Base-by-base conservation (phyloP, 2,329 filamentous ascomycete species). In the Aspergillus neotritici region DNA sequence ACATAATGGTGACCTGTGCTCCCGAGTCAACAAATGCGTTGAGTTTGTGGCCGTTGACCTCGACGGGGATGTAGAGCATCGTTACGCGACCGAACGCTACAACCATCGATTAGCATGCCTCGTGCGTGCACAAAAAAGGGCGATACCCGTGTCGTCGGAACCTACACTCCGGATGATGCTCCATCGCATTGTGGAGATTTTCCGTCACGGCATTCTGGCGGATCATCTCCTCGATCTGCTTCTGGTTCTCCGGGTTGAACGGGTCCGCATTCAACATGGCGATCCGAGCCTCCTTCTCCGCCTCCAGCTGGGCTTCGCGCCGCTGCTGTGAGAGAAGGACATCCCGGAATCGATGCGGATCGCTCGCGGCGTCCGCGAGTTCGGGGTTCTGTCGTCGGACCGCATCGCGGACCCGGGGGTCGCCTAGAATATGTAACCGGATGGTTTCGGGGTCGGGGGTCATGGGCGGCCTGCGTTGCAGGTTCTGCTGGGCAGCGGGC, bases 1-100 rank as follows among this genome's bases (percentile, higher is more conserved):
- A 97, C 93, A 98, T 98, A 72, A 98, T 96, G 40, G 93, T 98
- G 17, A 91, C 89, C 70, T 98, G 93, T 16, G 93, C 93, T 48
- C 93, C 93, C 2, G 93, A 97, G 66, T 98, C 93, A 47, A 98
- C 93, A 54, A 98, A 85, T 3, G 91, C 93, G 72, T 96, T 97
- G 57, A 98, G 84, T 45, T 86, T 87, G 56, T 87, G 79, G 10
- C 87, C 85, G 66, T 98, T 98, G 57, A 98, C 93, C 64, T 94
- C 87, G 48, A 95, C 90, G 61, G 94, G 83, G 55, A 97, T 86
- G 68, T 98, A 98, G 37, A 98, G 80, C 83, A 98, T 93, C 56
- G 91, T 89, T 32, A 98, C 93, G 55, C 86, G 81, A 41, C 88
- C 93, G 62, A 98, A 98, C 21, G 93, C 90, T 95, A 43, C 35